Conservation (phyloP, 2,329 filamentous ascomycete species). For the Calonectria pseudoturangicola region DNA sequence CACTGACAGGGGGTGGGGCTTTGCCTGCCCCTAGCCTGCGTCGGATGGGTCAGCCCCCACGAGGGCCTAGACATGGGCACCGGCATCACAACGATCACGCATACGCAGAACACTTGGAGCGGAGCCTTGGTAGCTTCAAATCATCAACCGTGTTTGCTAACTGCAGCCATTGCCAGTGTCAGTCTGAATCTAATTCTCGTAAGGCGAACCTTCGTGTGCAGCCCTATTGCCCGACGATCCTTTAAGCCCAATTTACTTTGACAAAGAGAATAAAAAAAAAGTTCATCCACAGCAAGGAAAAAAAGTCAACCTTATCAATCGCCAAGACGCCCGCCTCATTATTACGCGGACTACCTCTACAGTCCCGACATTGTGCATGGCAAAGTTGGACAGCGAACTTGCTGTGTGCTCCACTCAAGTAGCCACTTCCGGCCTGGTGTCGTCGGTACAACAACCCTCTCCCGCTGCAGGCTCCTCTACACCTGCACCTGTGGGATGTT, state of each 20-base stretch:
- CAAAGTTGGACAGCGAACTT: conserved; percentile 23
- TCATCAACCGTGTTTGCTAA: conserved; percentile 33
- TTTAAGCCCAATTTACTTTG: conserved; percentile 28
- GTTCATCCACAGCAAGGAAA: conserved; percentile 11
- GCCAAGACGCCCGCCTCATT: conserved; percentile 33
- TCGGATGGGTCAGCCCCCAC: conserved; percentile 31
- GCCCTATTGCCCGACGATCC: conserved; percentile 23
- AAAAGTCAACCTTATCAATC: conserved; percentile 33
- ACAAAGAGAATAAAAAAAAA: neutral
- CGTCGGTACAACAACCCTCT: conserved; percentile 14
- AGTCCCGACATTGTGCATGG: conserved; percentile 15
- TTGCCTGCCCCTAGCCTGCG: conserved; percentile 16
- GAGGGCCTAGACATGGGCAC: conserved; percentile 24
- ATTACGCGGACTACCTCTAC: conserved; percentile 31
- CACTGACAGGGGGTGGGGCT: conserved; percentile 22
- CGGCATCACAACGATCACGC: conserved; percentile 33
- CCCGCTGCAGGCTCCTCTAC: conserved; percentile 47
- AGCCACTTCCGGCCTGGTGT: conserved; percentile 19
- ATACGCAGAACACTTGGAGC: conserved; percentile 17
- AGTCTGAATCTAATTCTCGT: conserved; percentile 19
- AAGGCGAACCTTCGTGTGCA: conserved; percentile 22
- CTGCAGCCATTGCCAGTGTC: conserved; percentile 23
- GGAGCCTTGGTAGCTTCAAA: conserved; percentile 24
- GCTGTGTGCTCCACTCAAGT: conserved; percentile 19
- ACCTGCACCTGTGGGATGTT: conserved; percentile 76